Evolutionary conservation across 257 asterid species (phyloP).

Genomic region (Cruciata laevipes): DNA sequence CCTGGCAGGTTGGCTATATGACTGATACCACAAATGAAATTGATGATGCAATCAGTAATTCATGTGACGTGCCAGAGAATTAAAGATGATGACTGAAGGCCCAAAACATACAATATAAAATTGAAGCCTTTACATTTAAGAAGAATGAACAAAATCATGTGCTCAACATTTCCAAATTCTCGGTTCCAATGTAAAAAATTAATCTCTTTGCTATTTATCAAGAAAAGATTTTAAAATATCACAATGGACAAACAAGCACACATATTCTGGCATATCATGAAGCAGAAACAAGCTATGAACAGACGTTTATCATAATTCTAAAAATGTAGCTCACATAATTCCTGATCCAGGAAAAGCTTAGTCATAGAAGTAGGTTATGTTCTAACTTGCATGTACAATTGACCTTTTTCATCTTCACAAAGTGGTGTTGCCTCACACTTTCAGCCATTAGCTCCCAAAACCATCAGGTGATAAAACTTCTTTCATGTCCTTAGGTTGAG

Average conservation of each 20-base stretch:
- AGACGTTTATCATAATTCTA: neutral
- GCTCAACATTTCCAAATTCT: neutral
- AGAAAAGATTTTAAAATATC: neutral
- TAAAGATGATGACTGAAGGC: neutral
- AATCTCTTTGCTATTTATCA: neutral
- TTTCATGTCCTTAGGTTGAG: neutral
- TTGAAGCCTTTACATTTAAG: neutral
- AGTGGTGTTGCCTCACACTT: neutral
- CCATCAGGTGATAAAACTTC: neutral
- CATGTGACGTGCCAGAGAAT: neutral
- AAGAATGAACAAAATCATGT: neutral
- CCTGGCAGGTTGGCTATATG: neutral
- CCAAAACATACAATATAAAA: neutral
- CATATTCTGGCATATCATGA: neutral
- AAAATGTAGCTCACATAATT: neutral
- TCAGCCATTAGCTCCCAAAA: neutral
- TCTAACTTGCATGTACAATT: neutral
- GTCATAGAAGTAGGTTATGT: neutral
- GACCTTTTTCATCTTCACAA: constrained; percentile 3
- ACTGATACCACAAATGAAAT: neutral
- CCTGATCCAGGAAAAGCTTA: neutral
- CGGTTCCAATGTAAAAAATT: neutral
- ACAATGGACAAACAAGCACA: neutral
- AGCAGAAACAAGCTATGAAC: neutral
- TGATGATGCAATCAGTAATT: neutral